Conservation (phyloP, 768 basidiomycete genomes). For the Kwoniella pini region DNA sequence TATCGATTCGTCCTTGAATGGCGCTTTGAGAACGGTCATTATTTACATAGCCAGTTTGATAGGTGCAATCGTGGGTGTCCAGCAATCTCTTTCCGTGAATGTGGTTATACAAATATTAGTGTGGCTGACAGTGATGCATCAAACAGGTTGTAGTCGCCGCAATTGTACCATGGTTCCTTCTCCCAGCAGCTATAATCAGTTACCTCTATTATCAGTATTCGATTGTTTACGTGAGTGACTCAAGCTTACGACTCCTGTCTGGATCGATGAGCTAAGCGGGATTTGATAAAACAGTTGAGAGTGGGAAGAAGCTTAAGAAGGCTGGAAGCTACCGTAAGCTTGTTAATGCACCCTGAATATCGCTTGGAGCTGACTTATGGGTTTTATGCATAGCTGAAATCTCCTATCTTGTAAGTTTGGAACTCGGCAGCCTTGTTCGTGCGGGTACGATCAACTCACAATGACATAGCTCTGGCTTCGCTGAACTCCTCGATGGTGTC, state of each 20-base stretch:
- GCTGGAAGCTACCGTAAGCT: slow-evolving; percentile 85
- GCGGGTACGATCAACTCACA: neutral
- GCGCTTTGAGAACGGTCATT: slow-evolving; percentile 67
- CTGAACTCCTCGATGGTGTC: slow-evolving; percentile 73
- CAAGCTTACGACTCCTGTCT: neutral
- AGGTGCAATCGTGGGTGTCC: slow-evolving; percentile 67
- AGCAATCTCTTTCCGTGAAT: neutral
- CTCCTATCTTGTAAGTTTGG: slow-evolving; percentile 40
- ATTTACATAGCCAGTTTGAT: slow-evolving; percentile 74
- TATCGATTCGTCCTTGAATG: slow-evolving; percentile 68
- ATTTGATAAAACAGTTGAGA: slow-evolving; percentile 53
- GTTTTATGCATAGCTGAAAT: slow-evolving; percentile 39
- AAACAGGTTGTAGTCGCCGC: slow-evolving; percentile 50
- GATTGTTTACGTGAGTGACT: slow-evolving; percentile 57
- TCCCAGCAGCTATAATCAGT: slow-evolving; percentile 74
- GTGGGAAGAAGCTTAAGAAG: slow-evolving; percentile 81
- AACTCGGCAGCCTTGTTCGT: neutral
- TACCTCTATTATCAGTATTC: slow-evolving; percentile 67
- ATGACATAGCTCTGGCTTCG: slow-evolving; percentile 42
- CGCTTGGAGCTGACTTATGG: too few species aligned
- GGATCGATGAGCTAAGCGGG: neutral
- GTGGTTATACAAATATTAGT: too few species aligned
- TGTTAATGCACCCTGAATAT: slow-evolving; percentile 51
- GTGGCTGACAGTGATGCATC: too few species aligned
- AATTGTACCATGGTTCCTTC: slow-evolving; percentile 78